Base-by-base conservation (phyloP, 108 stramenopile genomes). In the Nitzschia sp. region DNA sequence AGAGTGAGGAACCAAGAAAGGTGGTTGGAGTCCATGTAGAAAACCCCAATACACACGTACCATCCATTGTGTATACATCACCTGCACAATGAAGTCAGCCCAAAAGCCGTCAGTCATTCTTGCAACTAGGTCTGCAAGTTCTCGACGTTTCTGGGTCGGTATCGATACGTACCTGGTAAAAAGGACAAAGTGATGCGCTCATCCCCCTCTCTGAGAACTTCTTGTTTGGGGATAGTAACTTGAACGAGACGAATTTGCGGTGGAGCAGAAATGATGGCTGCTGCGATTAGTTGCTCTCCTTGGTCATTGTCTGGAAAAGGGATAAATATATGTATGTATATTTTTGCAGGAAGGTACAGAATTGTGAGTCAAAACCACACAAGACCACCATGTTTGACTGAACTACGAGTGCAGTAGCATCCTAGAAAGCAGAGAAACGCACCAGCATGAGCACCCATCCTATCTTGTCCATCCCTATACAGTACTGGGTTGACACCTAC, bases 61-160 rank as follows among this genome's bases (percentile, higher is more conserved):
- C 78, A 69, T 86, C 80, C 85, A 86, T 86, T 20, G 68, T 67
- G 51, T 86, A 86, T 7, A 67, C 77, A 67, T 86, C 85, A 0
- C 82, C 82, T 58, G 7, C 1, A 58, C 6, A 1, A 58, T 11
- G n/a, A 3, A 25, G 25, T 5, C 3, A 58, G 5, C 29, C 29
- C 5, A 1, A 34, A 34, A 34, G 1, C 29, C 1, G 29, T 34
- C 5, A 34, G 29, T 1, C 29, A 34, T 34, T n/a, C n/a, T n/a
- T n/a, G n/a, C n/a, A n/a, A n/a, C n/a, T n/a, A n/a, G n/a, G n/a
- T n/a, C n/a, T n/a, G n/a, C n/a, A n/a, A n/a, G n/a, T n/a, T n/a
- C n/a, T n/a, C n/a, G n/a, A n/a, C n/a, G n/a, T n/a, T n/a, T n/a
- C n/a, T n/a, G n/a, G n/a, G n/a, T n/a, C n/a, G n/a, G n/a, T n/a